phyloP scores from a whole-genome alignment of 306 rosid species.

The Astragalus membranaceus region DNA sequence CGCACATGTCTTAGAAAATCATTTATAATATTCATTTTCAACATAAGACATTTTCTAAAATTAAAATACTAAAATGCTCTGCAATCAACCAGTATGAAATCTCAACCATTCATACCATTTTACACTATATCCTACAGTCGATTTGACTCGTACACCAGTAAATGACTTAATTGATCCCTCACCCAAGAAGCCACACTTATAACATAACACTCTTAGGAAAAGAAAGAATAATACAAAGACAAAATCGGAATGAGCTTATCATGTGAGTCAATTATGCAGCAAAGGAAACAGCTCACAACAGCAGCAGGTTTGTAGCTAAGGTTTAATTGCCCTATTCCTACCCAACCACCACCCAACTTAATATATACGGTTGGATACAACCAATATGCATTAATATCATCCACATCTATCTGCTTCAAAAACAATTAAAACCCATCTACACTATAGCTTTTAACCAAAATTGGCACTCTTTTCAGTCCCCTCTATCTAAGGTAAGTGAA shows the following conservation, averaged over 20 bases:
- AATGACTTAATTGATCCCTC: too few species aligned
- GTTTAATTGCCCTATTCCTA: conserved; percentile 45
- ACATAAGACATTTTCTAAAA: too few species aligned
- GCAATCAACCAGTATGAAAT: too few species aligned
- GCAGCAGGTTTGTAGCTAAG: conserved; percentile 31
- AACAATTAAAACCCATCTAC: conserved; percentile 39
- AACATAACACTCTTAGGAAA: neutral
- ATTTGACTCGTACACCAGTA: too few species aligned
- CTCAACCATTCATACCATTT: too few species aligned
- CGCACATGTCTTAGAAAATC: too few species aligned
- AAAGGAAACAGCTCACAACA: conserved; percentile 17
- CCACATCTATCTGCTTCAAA: conserved; percentile 45
- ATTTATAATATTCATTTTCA: too few species aligned
- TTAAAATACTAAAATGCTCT: too few species aligned
- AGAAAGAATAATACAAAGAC: neutral
- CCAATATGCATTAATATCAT: conserved; percentile 68
- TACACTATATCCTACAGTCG: too few species aligned
- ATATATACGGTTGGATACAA: conserved; percentile 44
- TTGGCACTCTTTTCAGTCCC: conserved; percentile 26
- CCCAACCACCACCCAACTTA: conserved; percentile 58
- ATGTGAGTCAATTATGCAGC: conserved; percentile 10
- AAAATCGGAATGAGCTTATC: conserved; percentile 6
- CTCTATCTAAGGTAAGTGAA: conserved; percentile 19
- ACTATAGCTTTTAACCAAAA: conserved; percentile 30
- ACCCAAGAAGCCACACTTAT: too few species aligned